These are phyloP conservation scores for Penicillium ucsense DNA, from an alignment of 495 filamentous ascomycete genomes.

Conservation along the genomic window DNA sequence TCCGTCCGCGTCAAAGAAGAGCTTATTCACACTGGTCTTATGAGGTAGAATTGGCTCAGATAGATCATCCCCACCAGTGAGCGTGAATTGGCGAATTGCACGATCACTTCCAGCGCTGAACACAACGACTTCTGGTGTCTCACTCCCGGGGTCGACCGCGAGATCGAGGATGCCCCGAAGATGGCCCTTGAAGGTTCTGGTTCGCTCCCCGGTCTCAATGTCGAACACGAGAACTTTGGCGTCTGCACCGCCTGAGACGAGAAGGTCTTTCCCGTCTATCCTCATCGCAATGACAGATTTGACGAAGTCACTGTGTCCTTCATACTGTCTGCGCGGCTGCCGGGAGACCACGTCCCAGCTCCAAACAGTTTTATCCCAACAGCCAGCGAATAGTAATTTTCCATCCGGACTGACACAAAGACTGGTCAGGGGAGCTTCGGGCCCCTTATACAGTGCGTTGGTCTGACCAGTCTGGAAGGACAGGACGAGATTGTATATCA, in stretches of 20 bases:
- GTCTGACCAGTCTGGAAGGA: constrained; percentile 37
- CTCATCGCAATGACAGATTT: constrained; percentile 53
- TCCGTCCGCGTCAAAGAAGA: constrained; percentile 61
- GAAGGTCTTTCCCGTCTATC: constrained; percentile 48
- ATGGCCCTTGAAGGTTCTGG: constrained; percentile 71
- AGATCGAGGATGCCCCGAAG: constrained; percentile 69
- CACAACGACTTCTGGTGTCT: constrained; percentile 39
- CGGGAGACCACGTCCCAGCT: constrained; percentile 60
- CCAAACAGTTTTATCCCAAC: constrained; percentile 89
- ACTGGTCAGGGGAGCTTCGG: constrained; percentile 68
- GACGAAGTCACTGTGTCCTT: constrained; percentile 85
- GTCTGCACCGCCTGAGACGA: constrained; percentile 83
- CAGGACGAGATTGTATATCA: not conserved
- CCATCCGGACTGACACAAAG: constrained; percentile 56
- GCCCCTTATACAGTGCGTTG: constrained; percentile 55
- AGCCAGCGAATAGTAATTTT: constrained; percentile 67
- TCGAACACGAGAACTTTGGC: constrained; percentile 81
- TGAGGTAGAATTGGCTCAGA: constrained; percentile 63
- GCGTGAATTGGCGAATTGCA: constrained; percentile 58
- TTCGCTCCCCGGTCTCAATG: constrained; percentile 49
- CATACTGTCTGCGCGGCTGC: constrained; percentile 45
- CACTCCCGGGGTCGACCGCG: constrained; percentile 52
- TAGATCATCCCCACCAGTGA: constrained; percentile 35
- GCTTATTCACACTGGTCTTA: constrained; percentile 79
- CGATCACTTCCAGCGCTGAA: constrained; percentile 77